Evolutionary conservation across 495 filamentous ascomycete species (phyloP), one percentile per base, ranked within the genome.

Genomic region (Hamigera avellanea): DNA sequence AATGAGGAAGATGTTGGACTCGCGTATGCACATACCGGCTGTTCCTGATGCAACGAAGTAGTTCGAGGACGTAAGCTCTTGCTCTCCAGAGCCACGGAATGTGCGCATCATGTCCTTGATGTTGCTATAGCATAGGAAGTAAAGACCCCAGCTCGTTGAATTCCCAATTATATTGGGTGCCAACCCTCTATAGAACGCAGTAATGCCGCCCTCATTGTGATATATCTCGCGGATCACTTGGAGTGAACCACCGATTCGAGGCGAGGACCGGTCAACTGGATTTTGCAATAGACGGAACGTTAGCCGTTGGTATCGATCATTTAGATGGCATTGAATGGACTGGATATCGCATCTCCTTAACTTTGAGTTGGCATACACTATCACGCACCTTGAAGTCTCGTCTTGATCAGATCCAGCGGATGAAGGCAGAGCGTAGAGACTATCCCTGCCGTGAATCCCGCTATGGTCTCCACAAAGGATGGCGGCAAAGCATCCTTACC

Each of bases 351-450:
- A 32, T 26, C 33, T 8, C 0, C 9, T n/a, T n/a, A n/a, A n/a
- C n/a, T 36, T 32, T 31, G 26, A 17, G 29, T n/a, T 14, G 6
- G 31, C 7, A 8, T 14, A 28, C n/a, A n/a, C n/a, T 4, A 2
- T 15, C 14, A 13, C 59, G 17, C 14, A 89, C 87, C 74, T 64
- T 99, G 91, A 46, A 99, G 75, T 40, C 91, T 81, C 26, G 87
- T 95, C 64, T 99, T 99, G 49, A 96, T 72, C 40, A 96, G 74
- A 61, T 99, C 91, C 35, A 99, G 70, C 14, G 91, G 91, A 63
- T 69, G 65, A 19, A 67, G 39, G 35, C 48, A 61, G 17, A 95
- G 70, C 19, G 91, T 95, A 13, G 86, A 79, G 43, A 83, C 75
- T 43, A 86, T 69, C 27, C 91, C 91, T 36, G 89, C 89, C 34